Base-by-base conservation (phyloP, 495 filamentous ascomycete species). In the Darksidea phi region DNA sequence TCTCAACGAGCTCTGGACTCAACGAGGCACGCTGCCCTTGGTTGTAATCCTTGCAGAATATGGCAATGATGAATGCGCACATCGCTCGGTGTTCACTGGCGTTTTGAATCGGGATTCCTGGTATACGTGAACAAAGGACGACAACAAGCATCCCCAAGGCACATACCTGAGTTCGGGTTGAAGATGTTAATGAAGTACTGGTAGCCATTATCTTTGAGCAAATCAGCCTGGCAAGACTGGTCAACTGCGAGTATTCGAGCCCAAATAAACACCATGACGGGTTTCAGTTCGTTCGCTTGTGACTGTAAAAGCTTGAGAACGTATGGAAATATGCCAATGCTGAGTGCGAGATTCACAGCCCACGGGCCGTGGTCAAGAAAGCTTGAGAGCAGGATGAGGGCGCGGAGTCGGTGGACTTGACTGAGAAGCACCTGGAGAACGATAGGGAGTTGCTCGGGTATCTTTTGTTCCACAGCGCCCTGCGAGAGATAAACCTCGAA, bases 201-300 rank as follows among this genome's bases (percentile, higher is more conserved):
- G 68, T 95, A 97, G 1, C 94, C 93, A 67, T 90, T 96, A 70
- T 99, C 94, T 73, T 96, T 96, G 56, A 99, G 80, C 2, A 99
- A 77, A 71, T 97, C 94, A 38, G 83, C 82, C 71, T 99, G 94
- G 68, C 94, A 95, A 10, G 88, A 88, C 59, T 91, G 84, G 66
- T 97, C 94, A 18, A 99, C 95, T 38, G 94, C 94, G 64, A 99
- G 85, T 37, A 99, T 92, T 50, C 94, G 83, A 11, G 95, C 91
- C 94, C 94, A 99, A 61, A 99, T 99, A 74, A 97, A 99, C 18
- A 99, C 91, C 93, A 99, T 97, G 24, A 97, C 92, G 0, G 94
- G 92, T 69, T 97, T 97, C 49, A 99, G 76, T 71, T 99, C 94
- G 47, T 89, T 82, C 0, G 94, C 94, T 47, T 93, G 91, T 7